Conservation (phyloP, 1,284 basidiomycete genomes). For the Cryptococcus jaspeensis region DNA sequence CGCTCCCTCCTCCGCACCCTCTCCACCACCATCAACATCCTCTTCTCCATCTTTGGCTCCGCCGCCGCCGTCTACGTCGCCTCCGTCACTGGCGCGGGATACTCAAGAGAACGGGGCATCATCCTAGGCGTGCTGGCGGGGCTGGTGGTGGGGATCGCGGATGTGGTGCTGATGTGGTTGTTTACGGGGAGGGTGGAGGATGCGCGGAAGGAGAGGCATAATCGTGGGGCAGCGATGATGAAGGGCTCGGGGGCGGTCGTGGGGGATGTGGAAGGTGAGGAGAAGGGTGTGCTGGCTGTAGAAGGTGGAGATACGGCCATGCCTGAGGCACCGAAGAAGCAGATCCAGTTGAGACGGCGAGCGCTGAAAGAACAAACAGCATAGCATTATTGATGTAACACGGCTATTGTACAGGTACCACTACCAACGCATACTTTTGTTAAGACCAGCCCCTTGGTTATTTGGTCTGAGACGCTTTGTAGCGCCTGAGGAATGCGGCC, state of each 20-base stretch:
- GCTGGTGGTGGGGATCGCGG: conserved; percentile 38
- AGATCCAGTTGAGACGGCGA: conserved; percentile 13
- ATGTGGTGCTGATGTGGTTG: conserved; percentile 33
- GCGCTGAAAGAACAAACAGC: conserved; percentile 1
- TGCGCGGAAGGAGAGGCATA: conserved; percentile 19
- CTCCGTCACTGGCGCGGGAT: conserved; percentile 34
- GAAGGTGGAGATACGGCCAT: conserved; percentile 1
- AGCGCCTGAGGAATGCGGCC: conserved; percentile 25
- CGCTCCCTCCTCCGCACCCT: conserved; percentile 29
- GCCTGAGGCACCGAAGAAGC: background rate
- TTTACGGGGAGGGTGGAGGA: conserved; percentile 22
- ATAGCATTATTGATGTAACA: background rate
- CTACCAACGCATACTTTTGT: background rate
- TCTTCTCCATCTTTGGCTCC: conserved; percentile 43
- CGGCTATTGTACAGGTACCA: background rate
- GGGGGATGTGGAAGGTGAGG: conserved; percentile 1
- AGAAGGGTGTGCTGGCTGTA: background rate
- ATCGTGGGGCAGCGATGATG: conserved; percentile 9
- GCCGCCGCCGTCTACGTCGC: conserved; percentile 41
- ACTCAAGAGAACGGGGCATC: conserved; percentile 26
- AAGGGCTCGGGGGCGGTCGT: conserved; percentile 11
- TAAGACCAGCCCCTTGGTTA: no score
- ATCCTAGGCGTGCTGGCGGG: conserved; percentile 37
- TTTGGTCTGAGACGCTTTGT: conserved; percentile 12
- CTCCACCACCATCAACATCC: conserved; percentile 40